phyloP scores from a whole-genome alignment of 192 early-diverging fungal species.

The Coemansia interrupta region DNA sequence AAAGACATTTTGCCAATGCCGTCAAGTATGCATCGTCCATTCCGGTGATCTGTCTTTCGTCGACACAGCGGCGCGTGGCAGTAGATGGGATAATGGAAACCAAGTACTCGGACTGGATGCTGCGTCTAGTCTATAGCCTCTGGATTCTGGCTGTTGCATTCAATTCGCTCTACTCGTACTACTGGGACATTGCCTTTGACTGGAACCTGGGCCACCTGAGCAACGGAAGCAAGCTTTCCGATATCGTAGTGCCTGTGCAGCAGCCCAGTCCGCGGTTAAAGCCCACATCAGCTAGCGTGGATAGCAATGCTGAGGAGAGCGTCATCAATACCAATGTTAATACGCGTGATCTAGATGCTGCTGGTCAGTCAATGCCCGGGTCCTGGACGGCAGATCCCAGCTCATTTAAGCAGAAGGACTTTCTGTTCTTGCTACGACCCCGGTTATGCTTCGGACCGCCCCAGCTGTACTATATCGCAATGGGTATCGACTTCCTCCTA shows the following conservation, averaged over 20 bases:
- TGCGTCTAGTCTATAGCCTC: constrained; percentile 26
- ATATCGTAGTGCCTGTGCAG: constrained; percentile 17
- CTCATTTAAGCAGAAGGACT: background rate
- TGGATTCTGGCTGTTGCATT: constrained; percentile 69
- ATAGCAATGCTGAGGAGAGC: constrained; percentile 14
- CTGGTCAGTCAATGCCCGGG: constrained; percentile 4
- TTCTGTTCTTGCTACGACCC: constrained; percentile 57
- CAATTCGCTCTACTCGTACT: constrained; percentile 90
- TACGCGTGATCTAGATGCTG: constrained; percentile 2
- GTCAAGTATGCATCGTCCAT: constrained; percentile 81
- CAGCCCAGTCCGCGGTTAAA: background rate
- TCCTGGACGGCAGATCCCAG: background rate
- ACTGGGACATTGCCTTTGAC: constrained; percentile 94
- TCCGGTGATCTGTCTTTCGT: constrained; percentile 50
- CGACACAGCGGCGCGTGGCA: constrained; percentile 22
- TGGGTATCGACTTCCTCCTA: constrained; percentile 73
- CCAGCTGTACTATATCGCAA: constrained; percentile 74
- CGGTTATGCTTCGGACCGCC: constrained; percentile 62
- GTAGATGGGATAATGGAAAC: constrained; percentile 17
- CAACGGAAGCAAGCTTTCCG: constrained; percentile 35
- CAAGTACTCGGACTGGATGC: constrained; percentile 28
- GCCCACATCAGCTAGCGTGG: constrained; percentile 1
- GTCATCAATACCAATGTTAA: background rate
- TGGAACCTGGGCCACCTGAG: constrained; percentile 66
- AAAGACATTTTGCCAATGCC: constrained; percentile 85